These are phyloP conservation scores for Saccharum hybrid DNA, from an alignment of 202 grass and related monocot species.

Conservation along the genomic window DNA sequence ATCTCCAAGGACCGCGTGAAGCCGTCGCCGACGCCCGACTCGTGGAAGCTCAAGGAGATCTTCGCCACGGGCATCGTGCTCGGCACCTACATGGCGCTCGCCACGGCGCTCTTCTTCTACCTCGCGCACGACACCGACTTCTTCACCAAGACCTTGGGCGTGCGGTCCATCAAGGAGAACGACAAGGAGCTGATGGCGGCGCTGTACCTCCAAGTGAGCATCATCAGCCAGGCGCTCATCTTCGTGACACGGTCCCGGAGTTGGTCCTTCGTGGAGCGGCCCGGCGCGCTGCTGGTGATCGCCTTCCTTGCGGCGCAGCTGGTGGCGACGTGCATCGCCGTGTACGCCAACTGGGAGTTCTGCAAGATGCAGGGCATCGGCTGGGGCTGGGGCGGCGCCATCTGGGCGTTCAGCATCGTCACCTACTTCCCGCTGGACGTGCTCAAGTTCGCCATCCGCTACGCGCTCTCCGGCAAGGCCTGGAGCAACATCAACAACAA, in stretches of 20 bases:
- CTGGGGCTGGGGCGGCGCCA: conserved; percentile 80
- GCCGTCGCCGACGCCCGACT: conserved; percentile 73
- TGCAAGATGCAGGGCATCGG: conserved; percentile 83
- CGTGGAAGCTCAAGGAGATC: conserved; percentile 94
- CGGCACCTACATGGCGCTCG: conserved; percentile 84
- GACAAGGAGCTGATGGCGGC: conserved; percentile 72
- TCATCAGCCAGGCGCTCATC: conserved; percentile 90
- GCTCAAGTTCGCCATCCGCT: conserved; percentile 87
- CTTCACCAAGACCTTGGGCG: conserved; percentile 57
- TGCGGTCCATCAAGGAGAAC: conserved; percentile 62
- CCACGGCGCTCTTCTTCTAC: conserved; percentile 82
- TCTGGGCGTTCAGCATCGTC: conserved; percentile 81
- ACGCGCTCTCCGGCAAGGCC: conserved; percentile 74
- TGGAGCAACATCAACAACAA: conserved; percentile 89
- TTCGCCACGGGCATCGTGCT: conserved; percentile 84
- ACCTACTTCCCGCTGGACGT: conserved; percentile 87
- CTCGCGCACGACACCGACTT: conserved; percentile 69
- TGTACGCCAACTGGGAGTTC: conserved; percentile 77
- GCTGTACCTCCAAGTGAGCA: conserved; percentile 91
- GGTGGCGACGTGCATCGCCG: conserved; percentile 72
- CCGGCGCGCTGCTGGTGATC: conserved; percentile 58
- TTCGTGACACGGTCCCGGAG: conserved; percentile 77
- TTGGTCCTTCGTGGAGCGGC: conserved; percentile 71
- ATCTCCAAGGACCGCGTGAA: conserved; percentile 97
- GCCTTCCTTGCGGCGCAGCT: conserved; percentile 81